Evolutionary conservation across 106 monocot genomes (phyloP), one percentile per base, ranked within the genome.

Genomic region (Allium cepa): DNA sequence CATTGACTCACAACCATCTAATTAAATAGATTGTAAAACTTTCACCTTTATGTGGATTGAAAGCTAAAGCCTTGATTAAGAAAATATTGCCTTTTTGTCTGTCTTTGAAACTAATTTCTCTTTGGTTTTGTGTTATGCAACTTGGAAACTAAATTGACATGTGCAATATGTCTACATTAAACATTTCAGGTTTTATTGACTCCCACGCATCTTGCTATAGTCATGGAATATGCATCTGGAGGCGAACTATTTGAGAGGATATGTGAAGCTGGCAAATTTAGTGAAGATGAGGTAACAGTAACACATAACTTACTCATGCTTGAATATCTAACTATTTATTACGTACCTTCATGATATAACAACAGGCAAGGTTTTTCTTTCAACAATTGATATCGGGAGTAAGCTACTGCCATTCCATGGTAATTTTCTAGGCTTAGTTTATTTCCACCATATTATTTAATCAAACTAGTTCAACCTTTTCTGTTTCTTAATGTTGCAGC

Each of bases 381-480:
- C 87, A 91, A 63, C 91, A 91, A 75, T 64, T 91, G 59, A 84
- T 91, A 64, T 91, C 91, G 3, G 91, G 87, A 36, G 91, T 91
- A 75, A 87, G 91, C 81, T 87, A 91, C 62, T 91, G 91, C 56
- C 91, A 91, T 75, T 82, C 87, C 46, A 87, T 91, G 91, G 91
- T 91, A 79, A 26, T 12, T 45, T 17, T 0, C 17, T 60, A 8
- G 10, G 7, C n/a, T 14, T 5, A 4, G n/a, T 28, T 59, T 70
- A 10, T 27, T 49, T 49, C 60, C 18, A 50, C 8, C 4, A 52
- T 67, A 27, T 51, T 67, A 12, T 67, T 13, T 5, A 49, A 17
- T 64, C 3, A 64, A 8, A 64, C 48, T 13, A 7, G 17, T 64
- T 49, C 14, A 48, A 16, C 9, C 22, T 12, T 55, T 55, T 55